Base-by-base conservation (phyloP, 768 basidiomycete genomes). In the Kwoniella dejecticola region DNA sequence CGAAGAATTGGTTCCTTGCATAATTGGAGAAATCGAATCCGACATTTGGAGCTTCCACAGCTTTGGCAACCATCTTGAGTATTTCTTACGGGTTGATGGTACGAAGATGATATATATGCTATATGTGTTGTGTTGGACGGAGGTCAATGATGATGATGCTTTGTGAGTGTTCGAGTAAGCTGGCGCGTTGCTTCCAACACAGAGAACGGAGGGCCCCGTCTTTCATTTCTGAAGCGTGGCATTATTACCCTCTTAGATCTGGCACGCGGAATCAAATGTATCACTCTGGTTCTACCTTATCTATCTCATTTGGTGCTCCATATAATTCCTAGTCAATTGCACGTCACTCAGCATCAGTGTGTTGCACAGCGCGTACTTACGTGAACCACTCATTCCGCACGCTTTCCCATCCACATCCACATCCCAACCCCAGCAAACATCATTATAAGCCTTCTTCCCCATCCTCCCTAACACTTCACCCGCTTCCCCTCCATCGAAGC, bases 11-110 rank as follows among this genome's bases (percentile, higher is more conserved):
- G 62, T 80, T 80, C 44, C 79, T 69, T 8, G 75, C 71, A 65
- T 74, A 70, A 70, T 79, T 76, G 56, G 77, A 75, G 60, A 80
- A 80, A 66, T 78, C 77, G 61, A 78, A 78, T 6, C 77, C 77
- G 41, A 70, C 63, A 44, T 48, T 50, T 21, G 67, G 63, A 17
- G 71, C 59, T 31, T 63, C 67, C 15, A 64, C 60, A 23, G 53
- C 60, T 57, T 62, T 69, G 49, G 55, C 45, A 1, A 60, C 64
- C 71, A 73, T 75, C 41, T 15, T 69, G 63, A 11, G 30, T 26
- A 41, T 55, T 6, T 38, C 7, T 30, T 21, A n/a, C 30, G 30
- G 57, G 48, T 13, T 30, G 6, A 3, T 23, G 4, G 6, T 23
- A 42, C 44, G 38, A 47, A 40, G 26, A 23, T 8, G 13, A n/a